Base-by-base conservation (phyloP, 441 rosid genomes). In the Gossypium schwendimanii region DNA sequence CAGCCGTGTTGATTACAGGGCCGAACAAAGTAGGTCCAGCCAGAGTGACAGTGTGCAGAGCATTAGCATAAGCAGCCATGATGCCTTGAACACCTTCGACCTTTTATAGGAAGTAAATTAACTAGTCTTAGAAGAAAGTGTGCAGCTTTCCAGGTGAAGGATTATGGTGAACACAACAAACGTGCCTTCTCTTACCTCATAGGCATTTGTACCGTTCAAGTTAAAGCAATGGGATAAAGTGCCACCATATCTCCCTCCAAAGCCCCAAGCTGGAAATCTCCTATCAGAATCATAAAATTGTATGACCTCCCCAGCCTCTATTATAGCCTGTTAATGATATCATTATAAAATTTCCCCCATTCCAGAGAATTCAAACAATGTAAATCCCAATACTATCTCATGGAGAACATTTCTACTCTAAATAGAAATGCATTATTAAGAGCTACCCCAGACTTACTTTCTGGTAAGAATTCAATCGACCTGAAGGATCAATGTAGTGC, bases 21-120 rank as follows among this genome's bases (percentile, higher is more conserved):
- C 91, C 88, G 77, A 93, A 93, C 49, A 89, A 80, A 63, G 98
- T 91, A 15, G 98, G 98, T 80, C 97, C 98, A 0, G 95, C 81
- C 60, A 93, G 82, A 60, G 85, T 12, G 74, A 91, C 85, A 76
- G 81, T 89, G 57, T 67, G 84, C 70, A 91, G 80, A 18, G 95
- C 89, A 64, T 77, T 79, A 6, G 82, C 72, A 74, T 93, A 93
- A 72, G 98, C 90, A 75, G 85, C 36, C 94, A 93, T 86, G 77
- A 93, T 87, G 72, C 98, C 95, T 75, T 86, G 84, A 77, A 93
- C 82, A 60, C 95, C 95, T 60, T 82, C 95, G 70, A 91, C 97
- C 98, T 93, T 63, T 76, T 70, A 28, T 67, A 41, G 10, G 70
- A 61, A 23, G 33, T 26, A 50, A 50, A 4, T 63, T 15, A 9